Base-by-base conservation (phyloP, 129 eudicot genomes). In the Artemisia argyi region DNA sequence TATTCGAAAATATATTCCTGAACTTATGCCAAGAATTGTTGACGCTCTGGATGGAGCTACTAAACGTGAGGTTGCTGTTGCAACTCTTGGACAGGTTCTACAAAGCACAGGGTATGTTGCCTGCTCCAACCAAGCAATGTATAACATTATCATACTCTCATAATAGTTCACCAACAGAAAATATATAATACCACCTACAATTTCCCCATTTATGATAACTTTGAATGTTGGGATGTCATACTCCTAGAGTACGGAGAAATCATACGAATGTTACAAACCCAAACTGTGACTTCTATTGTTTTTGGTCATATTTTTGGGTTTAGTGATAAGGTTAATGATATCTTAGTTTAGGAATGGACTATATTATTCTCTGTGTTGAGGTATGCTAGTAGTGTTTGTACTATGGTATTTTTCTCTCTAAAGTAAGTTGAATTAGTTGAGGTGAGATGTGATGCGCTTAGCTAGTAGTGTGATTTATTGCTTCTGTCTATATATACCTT, bases 21-120 rank as follows among this genome's bases (percentile, higher is more conserved):
- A 88, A 76, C 89, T 94, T 42, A 94, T 94, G 97, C 97, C 92
- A 44, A 66, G 90, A 64, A 94, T 94, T 74, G 96, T 94, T 69
- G 98, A 94, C 71, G 97, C 98, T 68, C 71, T 88, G 87, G 98
- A 94, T 82, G 96, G 97, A 61, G 89, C 96, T 80, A 81, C 81
- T 78, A 94, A 94, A 86, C 97, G 98, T 58, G 98, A 94, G 86
- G 98, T 90, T 59, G 98, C 96, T 74, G 97, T 94, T 66, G 83
- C 96, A 53, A 94, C 98, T 73, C 98, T 94, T 82, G 98, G 98
- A 66, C 98, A 94, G 79, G 96, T 94, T 71, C 89, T 94, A 75
- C 98, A 94, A 83, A 94, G 98, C 85, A 94, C 98, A 28, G 98
- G 98, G 98, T 93, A 83, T 69, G 96, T 77, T 69, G 39, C 70